Conservation (phyloP, 306 rosid genomes). For the Prunus salicina region DNA sequence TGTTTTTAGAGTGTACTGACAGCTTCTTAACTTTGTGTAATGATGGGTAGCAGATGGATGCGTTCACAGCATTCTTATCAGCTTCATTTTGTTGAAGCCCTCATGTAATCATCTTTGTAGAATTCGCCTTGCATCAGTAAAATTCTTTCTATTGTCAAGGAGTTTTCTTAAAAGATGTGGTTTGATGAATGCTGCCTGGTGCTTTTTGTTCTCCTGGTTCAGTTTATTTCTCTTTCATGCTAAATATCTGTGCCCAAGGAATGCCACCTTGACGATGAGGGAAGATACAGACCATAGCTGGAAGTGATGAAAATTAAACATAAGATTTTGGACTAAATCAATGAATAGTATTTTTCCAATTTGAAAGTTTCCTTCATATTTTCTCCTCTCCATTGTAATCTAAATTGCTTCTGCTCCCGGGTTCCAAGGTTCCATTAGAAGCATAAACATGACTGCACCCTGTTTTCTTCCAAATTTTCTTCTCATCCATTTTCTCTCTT, state of each 20-base stretch:
- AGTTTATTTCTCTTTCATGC: neutral
- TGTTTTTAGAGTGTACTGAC: neutral
- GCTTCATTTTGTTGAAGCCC: slow-evolving; percentile 5
- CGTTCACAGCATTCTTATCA: neutral
- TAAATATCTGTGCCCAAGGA: neutral
- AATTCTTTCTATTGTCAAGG: neutral
- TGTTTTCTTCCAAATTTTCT: slow-evolving; percentile 19
- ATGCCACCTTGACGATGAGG: no score
- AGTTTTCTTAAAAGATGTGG: neutral
- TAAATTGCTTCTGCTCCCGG: neutral
- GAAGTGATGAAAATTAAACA: neutral
- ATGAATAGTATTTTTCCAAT: neutral
- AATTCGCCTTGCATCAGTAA: slow-evolving; percentile 10
- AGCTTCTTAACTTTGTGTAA: neutral
- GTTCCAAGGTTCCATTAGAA: neutral
- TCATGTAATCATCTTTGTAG: slow-evolving; percentile 10
- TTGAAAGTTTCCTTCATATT: no score
- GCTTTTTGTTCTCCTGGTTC: neutral
- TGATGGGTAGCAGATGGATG: neutral
- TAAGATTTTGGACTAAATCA: neutral
- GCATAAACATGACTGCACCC: slow-evolving; percentile 15
- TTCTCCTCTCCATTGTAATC: neutral
- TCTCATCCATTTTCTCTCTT: slow-evolving; percentile 23
- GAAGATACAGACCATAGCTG: neutral
- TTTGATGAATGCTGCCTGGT: neutral